Percentiles rank a stretch among this genome's conserved stretches.
Conservation (phyloP, 192 early-diverging fungal genomes). For the Backusella westeae region DNA sequence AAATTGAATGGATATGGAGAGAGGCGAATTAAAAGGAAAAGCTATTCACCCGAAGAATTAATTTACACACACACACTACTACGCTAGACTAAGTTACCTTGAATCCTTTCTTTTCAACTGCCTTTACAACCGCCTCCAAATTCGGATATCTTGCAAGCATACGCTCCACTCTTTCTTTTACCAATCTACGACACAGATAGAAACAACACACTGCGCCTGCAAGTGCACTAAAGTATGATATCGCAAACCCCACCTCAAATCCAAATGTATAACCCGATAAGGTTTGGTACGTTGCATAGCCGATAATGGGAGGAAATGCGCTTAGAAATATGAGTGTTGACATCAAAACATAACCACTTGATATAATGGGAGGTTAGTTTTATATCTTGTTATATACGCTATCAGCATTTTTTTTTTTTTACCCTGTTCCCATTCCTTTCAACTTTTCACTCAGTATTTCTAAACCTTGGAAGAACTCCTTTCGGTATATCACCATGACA, state of each 20-base stretch:
- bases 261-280: slow-evolving; percentile 69
- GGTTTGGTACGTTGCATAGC: slow-evolving; percentile 63
- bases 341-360: slow-evolving; percentile 48
- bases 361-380: background rate
- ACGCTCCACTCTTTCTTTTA: slow-evolving; percentile 41
- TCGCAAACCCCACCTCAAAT: slow-evolving; percentile 54
- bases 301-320: slow-evolving; percentile 68
- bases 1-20: slow-evolving; percentile 74
- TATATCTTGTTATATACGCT: background rate
- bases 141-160: slow-evolving; percentile 45
- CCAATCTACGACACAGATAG: slow-evolving; percentile 45
- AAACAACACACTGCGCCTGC: slow-evolving; percentile 54
- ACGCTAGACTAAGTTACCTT: slow-evolving; percentile 37
- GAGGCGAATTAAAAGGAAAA: slow-evolving; percentile 63
- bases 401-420: background rate
- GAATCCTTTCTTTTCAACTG: slow-evolving; percentile 62
- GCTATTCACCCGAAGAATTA: slow-evolving; percentile 33
- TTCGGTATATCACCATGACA: slow-evolving; percentile 30
- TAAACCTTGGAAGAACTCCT: slow-evolving; percentile 38
- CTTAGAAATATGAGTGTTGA: slow-evolving; percentile 52
- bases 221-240: slow-evolving; percentile 59
- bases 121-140: slow-evolving; percentile 48
- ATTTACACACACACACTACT: background rate
- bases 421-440: slow-evolving; percentile 41
- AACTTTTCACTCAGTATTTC: slow-evolving; percentile 39